Evolutionary conservation across 2,329 filamentous ascomycete genomes (phyloP).

Genomic region (Fusarium dimerum): DNA sequence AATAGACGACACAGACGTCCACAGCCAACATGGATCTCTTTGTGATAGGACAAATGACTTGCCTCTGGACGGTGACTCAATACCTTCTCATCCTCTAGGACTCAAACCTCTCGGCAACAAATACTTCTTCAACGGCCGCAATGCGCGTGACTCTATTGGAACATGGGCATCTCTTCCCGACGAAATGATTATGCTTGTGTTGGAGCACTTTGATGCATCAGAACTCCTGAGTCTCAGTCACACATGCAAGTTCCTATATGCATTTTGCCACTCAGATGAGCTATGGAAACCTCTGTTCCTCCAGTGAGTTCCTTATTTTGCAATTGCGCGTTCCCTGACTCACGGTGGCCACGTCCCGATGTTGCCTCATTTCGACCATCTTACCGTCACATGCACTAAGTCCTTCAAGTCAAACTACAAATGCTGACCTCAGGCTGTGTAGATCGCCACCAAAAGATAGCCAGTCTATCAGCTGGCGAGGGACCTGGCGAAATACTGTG

Average conservation of each 20-base stretch:
- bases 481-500: constrained; percentile 82
- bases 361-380: too few species aligned
- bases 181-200: constrained; percentile 72
- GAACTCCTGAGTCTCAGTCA: constrained; percentile 67
- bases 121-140: constrained; percentile 63
- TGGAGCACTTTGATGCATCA: constrained; percentile 71
- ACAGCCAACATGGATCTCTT: constrained; percentile 15
- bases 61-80: constrained; percentile 42
- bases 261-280: constrained; percentile 81
- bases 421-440: constrained; percentile 13
- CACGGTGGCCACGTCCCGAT: background rate
- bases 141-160: constrained; percentile 68
- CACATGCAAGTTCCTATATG: constrained; percentile 84
- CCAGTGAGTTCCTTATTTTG: constrained; percentile 61
- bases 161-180: constrained; percentile 71
- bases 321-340: background rate
- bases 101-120: constrained; percentile 88
- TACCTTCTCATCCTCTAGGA: constrained; percentile 78
- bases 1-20: constrained; percentile 5
- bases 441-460: constrained; percentile 35
- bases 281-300: constrained; percentile 86
- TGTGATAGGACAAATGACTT: constrained; percentile 23
- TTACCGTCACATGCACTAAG: background rate
- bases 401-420: background rate
- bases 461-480: constrained; percentile 61